Conservation (phyloP, 345 rosid genomes). For the Psidium friedrichsthalianum region DNA sequence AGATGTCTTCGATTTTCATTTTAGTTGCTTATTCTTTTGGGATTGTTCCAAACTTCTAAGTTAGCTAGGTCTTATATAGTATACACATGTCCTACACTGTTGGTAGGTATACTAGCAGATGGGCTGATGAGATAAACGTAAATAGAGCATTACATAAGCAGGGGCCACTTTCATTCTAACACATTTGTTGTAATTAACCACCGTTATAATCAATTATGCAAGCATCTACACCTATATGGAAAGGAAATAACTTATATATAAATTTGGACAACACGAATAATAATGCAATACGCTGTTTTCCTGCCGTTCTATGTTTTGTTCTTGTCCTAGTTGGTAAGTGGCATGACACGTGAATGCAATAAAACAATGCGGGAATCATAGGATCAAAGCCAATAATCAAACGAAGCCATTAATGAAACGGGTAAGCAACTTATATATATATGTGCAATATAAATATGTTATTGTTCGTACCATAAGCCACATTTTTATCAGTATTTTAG, state of each 20-base stretch:
- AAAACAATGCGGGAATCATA: not conserved
- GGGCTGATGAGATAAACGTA: not conserved
- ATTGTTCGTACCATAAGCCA: not conserved
- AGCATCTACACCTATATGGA: not conserved
- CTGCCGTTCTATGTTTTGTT: not conserved
- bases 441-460: not conserved
- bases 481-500: not conserved
- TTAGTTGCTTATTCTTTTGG: not conserved
- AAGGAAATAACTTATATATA: not conserved
- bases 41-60: not conserved
- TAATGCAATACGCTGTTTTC: not conserved
- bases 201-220: not conserved
- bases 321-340: not conserved
- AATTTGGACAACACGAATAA: not conserved
- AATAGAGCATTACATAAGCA: not conserved
- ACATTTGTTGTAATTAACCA: not conserved
- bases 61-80: not conserved
- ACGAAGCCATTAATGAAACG: not conserved
- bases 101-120: not conserved
- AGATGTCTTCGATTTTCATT: not conserved
- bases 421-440: not conserved
- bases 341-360: not conserved
- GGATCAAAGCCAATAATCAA: not conserved
- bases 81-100: not conserved
- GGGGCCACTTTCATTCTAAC: not conserved